A percentile compares a stretch with the other conserved stretches of the same genome.
phyloP scores from a whole-genome alignment of 192 early-diverging fungal species.

The Coemansia reversa region DNA sequence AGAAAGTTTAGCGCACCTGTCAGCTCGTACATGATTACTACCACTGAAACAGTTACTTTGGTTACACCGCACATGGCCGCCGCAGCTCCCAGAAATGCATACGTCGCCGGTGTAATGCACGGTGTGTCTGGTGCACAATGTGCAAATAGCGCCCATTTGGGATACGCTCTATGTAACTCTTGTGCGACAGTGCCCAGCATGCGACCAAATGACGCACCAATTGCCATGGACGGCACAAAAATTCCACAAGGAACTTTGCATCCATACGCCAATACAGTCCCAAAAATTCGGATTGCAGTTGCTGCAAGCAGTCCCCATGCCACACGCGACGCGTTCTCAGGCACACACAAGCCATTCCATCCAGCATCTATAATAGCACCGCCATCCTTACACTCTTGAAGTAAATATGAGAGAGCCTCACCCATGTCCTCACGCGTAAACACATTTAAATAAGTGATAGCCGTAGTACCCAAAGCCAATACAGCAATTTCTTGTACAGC shows the following conservation, averaged over 20 bases:
- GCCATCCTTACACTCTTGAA: slow-evolving; percentile 66
- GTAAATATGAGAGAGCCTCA: slow-evolving; percentile 73
- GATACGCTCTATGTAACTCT: slow-evolving; percentile 61
- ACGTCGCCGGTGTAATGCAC: slow-evolving; percentile 93
- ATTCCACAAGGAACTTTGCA: slow-evolving; percentile 83
- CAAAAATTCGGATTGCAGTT: slow-evolving; percentile 55
- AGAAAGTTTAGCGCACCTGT: slow-evolving; percentile 92
- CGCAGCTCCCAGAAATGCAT: slow-evolving; percentile 92
- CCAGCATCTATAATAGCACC: slow-evolving; percentile 23
- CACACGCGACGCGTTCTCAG: slow-evolving; percentile 33
- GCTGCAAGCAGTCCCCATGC: slow-evolving; percentile 57
- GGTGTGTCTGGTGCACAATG: slow-evolving; percentile 72
- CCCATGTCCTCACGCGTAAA: slow-evolving; percentile 85
- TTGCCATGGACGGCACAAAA: slow-evolving; percentile 92
- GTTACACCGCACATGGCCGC: slow-evolving; percentile 86
- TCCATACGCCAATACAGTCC: slow-evolving; percentile 65
- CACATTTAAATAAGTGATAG: slow-evolving; percentile 68
- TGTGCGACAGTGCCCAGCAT: slow-evolving; percentile 84
- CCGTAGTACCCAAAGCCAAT: slow-evolving; percentile 64
- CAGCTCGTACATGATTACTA: slow-evolving; percentile 99
- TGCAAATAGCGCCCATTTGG: slow-evolving; percentile 69
- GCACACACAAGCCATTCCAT: slow-evolving; percentile 64
- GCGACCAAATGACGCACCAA: slow-evolving; percentile 90
- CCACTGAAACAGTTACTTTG: slow-evolving; percentile 81
- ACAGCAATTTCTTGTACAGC: slow-evolving; percentile 67